phyloP scores from a whole-genome alignment of 2,329 filamentous ascomycete genomes.

The Claviceps sorghi region DNA sequence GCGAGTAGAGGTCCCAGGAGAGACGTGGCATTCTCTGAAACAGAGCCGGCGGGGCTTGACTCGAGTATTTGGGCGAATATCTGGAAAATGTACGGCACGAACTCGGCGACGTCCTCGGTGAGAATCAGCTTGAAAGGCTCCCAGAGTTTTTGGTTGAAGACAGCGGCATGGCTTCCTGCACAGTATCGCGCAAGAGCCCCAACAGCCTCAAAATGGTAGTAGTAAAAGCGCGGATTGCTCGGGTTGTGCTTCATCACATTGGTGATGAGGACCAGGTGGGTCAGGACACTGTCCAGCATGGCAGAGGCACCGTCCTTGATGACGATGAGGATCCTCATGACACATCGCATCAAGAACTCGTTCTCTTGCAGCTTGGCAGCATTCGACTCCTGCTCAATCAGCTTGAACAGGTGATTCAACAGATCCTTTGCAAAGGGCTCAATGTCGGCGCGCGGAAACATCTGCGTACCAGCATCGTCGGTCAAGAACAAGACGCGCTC shows the following conservation, averaged over 20 bases:
- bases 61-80: constrained; percentile 84
- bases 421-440: constrained; percentile 73
- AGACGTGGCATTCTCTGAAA: constrained; percentile 68
- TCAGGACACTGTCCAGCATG: constrained; percentile 63
- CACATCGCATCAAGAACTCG: constrained; percentile 95
- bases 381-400: constrained; percentile 72
- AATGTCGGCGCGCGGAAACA: constrained; percentile 70
- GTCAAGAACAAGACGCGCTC: constrained; percentile 79
- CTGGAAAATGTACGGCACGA: constrained; percentile 93
- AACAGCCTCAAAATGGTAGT: constrained; percentile 92
- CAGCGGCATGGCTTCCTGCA: constrained; percentile 48
- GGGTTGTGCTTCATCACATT: constrained; percentile 87
- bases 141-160: constrained; percentile 71
- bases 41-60: constrained; percentile 60
- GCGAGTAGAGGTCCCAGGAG: constrained; percentile 66
- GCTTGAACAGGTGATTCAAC: constrained; percentile 73
- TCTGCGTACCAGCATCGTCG: constrained; percentile 57
- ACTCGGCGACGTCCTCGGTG: constrained; percentile 79
- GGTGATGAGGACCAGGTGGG: constrained; percentile 77
- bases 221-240: constrained; percentile 95
- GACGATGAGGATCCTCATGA: constrained; percentile 94
- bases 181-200: constrained; percentile 70
- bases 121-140: constrained; percentile 70
- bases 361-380: constrained; percentile 96
- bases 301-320: constrained; percentile 68